Percentiles rank a stretch among this genome's conserved stretches.
Conservation (phyloP, 2,329 filamentous ascomycete species). For the Phialocephala sp. region DNA sequence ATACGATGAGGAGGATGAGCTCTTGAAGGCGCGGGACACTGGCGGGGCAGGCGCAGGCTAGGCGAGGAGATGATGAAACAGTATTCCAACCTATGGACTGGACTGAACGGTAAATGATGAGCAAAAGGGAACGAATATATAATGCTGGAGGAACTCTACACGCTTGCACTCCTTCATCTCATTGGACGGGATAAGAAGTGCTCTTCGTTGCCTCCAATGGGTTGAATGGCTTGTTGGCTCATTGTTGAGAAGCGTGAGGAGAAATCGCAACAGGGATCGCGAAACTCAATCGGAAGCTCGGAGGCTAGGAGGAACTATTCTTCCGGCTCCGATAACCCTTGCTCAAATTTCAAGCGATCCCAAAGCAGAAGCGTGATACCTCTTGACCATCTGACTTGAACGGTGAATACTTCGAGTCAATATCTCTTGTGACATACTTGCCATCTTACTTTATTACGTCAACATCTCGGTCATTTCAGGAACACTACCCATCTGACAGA, state of each 20-base stretch:
- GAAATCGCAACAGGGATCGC: constrained; percentile 9
- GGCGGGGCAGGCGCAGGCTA: constrained; percentile 18
- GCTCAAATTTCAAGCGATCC: constrained; percentile 17
- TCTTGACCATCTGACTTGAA: constrained; percentile 19
- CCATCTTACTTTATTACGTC: constrained; percentile 17
- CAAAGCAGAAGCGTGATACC: constrained; percentile 28
- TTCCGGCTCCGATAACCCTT: constrained; percentile 7
- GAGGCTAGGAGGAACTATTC: constrained; percentile 20
- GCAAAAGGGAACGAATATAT: not conserved
- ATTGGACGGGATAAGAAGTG: constrained; percentile 14
- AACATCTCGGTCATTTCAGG: constrained; percentile 16
- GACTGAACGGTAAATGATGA: constrained; percentile 2
- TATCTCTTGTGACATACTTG: constrained; percentile 23
- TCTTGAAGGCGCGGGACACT: constrained; percentile 18
- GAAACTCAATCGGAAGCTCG: not conserved
- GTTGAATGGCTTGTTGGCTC: constrained; percentile 18
- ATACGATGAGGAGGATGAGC: not conserved
- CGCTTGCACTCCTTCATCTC: not conserved
- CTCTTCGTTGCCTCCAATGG: not conserved
- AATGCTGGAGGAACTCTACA: constrained; percentile 8
- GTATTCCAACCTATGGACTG: not conserved
- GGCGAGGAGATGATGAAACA: constrained; percentile 16
- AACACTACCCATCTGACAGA: constrained; percentile 20
- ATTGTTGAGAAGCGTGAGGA: constrained; percentile 11
- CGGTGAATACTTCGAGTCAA: constrained; percentile 12